Base-by-base conservation (phyloP, 1,284 basidiomycete genomes). In the Sporisorium scitamineum region DNA sequence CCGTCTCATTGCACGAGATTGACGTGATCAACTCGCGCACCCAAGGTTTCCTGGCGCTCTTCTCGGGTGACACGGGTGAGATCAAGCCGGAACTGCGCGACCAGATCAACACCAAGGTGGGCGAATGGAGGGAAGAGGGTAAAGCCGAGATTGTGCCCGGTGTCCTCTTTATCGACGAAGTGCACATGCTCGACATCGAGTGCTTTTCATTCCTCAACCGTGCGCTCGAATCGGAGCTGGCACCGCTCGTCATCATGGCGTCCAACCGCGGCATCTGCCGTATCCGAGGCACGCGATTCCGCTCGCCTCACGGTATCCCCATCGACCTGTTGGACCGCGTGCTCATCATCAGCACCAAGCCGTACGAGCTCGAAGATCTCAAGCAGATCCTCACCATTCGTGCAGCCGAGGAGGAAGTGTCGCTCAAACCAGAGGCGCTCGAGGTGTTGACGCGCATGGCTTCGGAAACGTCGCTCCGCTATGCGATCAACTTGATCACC, bases 171-270 rank as follows among this genome's bases (percentile, higher is more conserved):
- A 74, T 85, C 56, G 84, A 85, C 59, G 84, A 85, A 47, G 95
- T 97, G 18, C 97, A 99, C 88, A 99, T 99, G 96, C 91, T 99
- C 74, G 96, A 99, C 86, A 97, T 99, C 75, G 96, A 99, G 86
- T 99, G 96, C 86, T 98, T 98, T 89, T 97, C 95, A 9, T 99
- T 96, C 89, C 88, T 99, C 71, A 99, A 99, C 86, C 91, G 96
- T 47, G 96, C 96, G 6, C 89, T 99, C 52, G 96, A 99, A 85
- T 92, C 92, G 73, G 95, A 97, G 76, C 89, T 98, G 5, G 92
- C 95, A 1, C 96, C 96, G 0, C 88, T 99, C 55, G 96, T 99
- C 45, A 94, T 99, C 84, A 98, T 99, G 95, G 96, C 96, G 1
- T 95, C 93, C 44, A 99, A 99, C 86, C 90, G 96, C 20, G 96